phyloP scores from a whole-genome alignment of 192 early-diverging fungal genomes.

The Backusella liffmaniae region DNA sequence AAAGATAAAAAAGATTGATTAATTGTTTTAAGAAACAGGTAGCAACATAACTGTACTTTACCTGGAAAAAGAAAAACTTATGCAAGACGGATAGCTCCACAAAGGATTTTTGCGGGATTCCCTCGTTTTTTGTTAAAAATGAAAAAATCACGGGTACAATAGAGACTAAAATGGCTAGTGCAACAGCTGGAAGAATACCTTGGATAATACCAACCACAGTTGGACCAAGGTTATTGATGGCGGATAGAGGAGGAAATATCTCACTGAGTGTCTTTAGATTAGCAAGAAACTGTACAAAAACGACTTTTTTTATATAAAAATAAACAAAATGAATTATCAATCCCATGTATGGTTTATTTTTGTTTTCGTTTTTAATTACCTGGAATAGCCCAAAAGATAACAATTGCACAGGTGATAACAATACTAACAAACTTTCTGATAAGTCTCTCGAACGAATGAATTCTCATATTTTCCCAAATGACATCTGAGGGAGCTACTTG shows the following conservation, averaged over 20 bases:
- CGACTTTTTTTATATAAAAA: slow-evolving; percentile 38
- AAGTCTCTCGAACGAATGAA: slow-evolving; percentile 49
- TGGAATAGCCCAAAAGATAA: slow-evolving; percentile 70
- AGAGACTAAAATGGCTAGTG: slow-evolving; percentile 67
- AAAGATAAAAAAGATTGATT: background rate
- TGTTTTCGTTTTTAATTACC: slow-evolving; percentile 35
- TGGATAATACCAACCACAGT: slow-evolving; percentile 53
- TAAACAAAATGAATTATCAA: background rate
- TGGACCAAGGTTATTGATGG: slow-evolving; percentile 35
- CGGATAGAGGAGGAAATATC: slow-evolving; percentile 49
- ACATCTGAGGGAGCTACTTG: slow-evolving; percentile 72
- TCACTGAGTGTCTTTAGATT: slow-evolving; percentile 48
- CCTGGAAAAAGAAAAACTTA: slow-evolving; percentile 72
- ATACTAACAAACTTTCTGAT: slow-evolving; percentile 55
- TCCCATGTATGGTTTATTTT: background rate
- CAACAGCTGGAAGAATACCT: slow-evolving; percentile 75
- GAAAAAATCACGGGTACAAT: slow-evolving; percentile 67
- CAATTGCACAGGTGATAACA: slow-evolving; percentile 50
- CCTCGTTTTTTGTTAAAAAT: slow-evolving; percentile 58
- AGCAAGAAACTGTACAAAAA: slow-evolving; percentile 53
- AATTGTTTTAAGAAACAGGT: background rate
- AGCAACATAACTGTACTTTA: background rate
- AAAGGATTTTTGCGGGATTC: slow-evolving; percentile 52
- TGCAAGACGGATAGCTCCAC: slow-evolving; percentile 63
- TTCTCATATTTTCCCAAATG: slow-evolving; percentile 78